phyloP scores from a whole-genome alignment of 768 basidiomycete genomes.

The Mycena haematopus region DNA sequence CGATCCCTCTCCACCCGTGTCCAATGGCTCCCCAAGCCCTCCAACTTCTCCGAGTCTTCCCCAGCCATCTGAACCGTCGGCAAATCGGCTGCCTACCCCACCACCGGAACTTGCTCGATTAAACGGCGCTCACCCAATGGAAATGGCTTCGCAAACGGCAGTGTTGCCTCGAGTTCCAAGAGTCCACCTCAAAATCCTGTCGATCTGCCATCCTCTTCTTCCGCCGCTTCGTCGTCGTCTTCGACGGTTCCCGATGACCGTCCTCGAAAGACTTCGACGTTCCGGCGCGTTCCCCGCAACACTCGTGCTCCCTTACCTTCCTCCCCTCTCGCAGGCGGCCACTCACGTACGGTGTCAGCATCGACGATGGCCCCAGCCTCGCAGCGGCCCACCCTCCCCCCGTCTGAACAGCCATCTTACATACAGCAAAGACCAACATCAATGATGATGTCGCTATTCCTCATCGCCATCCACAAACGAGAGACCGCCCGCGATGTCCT shows the following conservation, averaged over 20 bases:
- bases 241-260: constrained; percentile 21
- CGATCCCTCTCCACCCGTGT: constrained; percentile 32
- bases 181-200: constrained; percentile 10
- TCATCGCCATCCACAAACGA: constrained; percentile 20
- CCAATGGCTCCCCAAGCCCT: constrained; percentile 22
- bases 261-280: constrained; percentile 52
- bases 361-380: constrained; percentile 33
- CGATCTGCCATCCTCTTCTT: constrained; percentile 13
- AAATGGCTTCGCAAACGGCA: constrained; percentile 7
- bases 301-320: constrained; percentile 40
- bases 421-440: constrained; percentile 25
- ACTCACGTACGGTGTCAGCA: constrained; percentile 34
- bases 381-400: constrained; percentile 13
- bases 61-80: not conserved
- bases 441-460: constrained; percentile 25
- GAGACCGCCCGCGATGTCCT: constrained; percentile 19
- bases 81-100: not conserved
- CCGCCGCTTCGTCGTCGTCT: constrained; percentile 20
- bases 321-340: constrained; percentile 41
- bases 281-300: constrained; percentile 56
- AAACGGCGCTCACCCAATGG: constrained; percentile 9
- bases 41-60: constrained; percentile 12
- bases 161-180: constrained; percentile 3
- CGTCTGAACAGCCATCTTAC: constrained; percentile 20
- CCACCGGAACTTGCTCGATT: constrained; percentile 13